Base-by-base conservation (phyloP, 1,139 yeast genomes). In the Pichia sp. region DNA sequence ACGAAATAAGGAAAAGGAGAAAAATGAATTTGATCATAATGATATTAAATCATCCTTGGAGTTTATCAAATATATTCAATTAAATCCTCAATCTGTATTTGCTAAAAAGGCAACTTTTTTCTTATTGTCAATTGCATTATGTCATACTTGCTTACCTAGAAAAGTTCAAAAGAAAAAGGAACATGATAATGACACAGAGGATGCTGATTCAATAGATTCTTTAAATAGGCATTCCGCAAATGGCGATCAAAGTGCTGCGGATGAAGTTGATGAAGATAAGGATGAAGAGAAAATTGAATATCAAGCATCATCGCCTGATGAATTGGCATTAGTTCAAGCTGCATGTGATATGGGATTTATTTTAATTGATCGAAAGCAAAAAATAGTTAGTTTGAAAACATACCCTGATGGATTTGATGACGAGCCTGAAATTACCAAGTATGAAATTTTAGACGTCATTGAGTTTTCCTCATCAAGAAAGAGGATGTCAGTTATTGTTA, bases 231-330 rank as follows among this genome's bases (percentile, higher is more conserved):
- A 7, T 7, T 20, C n/a, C 15, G 22, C 4, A 12, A 11, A 12
- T 35, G 16, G 3, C 13, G 24, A 35, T 35, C 11, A 13, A 12
- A 16, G 13, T 35, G 7, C 13, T 34, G n/a, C n/a, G n/a, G n/a
- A n/a, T n/a, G 82, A 76, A 42, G 76, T 69, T 24, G 69, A 68
- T 26, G 51, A 46, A 18, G 68, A 35, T 30, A 37, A 66, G 1
- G 70, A 66, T 12, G 83, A 76, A 43, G 77, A 70, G 24, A 69
- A 70, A 40, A 76, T 89, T 22, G 79, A 77, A 43, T 94, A 90
- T 59, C 97, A 89, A 62, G 88, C 97, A 0, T 82, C 97, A 0
- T 90, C 97, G 0, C 98, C 98, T 0, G 98, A 92, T 68, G 99
- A 92, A 63, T 67, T 90, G 47, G 98, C 99, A 0, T 71, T 92